Base-by-base conservation (phyloP, 306 rosid species). In the Vicia faba region DNA sequence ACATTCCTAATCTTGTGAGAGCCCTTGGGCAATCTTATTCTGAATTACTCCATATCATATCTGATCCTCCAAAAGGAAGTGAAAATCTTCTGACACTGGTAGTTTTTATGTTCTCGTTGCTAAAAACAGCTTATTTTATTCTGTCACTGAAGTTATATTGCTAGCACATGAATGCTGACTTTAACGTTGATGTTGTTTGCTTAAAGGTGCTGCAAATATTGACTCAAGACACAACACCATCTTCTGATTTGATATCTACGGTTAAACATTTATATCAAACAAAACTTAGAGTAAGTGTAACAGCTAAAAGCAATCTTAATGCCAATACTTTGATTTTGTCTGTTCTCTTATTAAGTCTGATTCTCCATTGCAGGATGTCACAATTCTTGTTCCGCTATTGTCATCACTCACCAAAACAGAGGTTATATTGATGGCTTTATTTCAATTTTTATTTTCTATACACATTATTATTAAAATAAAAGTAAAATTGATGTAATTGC, bases 11-110 rank as follows among this genome's bases (percentile, higher is more conserved):
- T 75, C 92, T 93, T 65, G 64, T 90, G 72, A 88, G 96, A 85
- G 87, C 96, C 40, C 79, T 93, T 40, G 96, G 99, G 55, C 89
- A 95, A 68, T 86, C 99, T 36, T 83, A 83, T 82, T 66, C 90
- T 55, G 96, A 93, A 39, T 75, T 93, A 82, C 96, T 93, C 28
- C 81, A 67, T 35, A 84, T 93, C 78, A 81, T 93, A 71, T 88
- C 99, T 33, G 90, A 93, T 85, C 99, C 99, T n/a, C 99, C 99
- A 12, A 86, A 85, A 85, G 97, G 96, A 79, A 90, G 99, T 82
- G 99, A 93, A 84, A 86, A 82, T 80, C 99, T 93, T 68, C 79
- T 93, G 75, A 84, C 83, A 18, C 73, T 88, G 97, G 99, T 93
- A 81, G 66, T 77, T 78, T 77, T 66, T 38, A 18, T 29, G 55